phyloP scores from a whole-genome alignment of 78 protist species.

The Chrysochromulina parva region DNA sequence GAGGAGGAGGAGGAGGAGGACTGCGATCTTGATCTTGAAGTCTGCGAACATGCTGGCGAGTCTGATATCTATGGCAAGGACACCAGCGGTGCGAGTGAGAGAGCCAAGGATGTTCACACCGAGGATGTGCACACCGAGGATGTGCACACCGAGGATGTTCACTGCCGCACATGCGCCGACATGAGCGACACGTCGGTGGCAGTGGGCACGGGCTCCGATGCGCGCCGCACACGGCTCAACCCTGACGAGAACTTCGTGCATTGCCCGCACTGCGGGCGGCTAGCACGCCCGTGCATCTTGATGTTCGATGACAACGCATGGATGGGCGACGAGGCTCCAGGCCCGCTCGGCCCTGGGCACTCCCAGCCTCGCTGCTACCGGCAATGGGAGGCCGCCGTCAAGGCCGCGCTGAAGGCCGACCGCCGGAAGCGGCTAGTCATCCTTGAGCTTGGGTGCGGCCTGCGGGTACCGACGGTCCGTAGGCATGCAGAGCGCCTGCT shows the following conservation, averaged over 20 bases:
- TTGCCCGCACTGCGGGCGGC: neutral
- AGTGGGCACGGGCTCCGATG: too few relatives aligned
- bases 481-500: neutral
- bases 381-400: neutral
- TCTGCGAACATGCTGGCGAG: too few relatives aligned
- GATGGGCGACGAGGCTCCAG: neutral
- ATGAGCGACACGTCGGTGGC: too few relatives aligned
- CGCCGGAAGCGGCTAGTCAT: neutral
- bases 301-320: conserved; percentile 9
- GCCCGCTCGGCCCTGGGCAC: neutral
- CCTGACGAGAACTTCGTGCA: neutral
- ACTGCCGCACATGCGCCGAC: too few relatives aligned
- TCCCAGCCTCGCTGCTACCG: neutral
- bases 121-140: too few relatives aligned
- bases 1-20: too few relatives aligned
- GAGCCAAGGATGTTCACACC: too few relatives aligned
- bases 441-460: conserved; percentile 8
- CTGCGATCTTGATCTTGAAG: too few relatives aligned
- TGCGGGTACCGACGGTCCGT: conserved; percentile 24
- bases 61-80: too few relatives aligned
- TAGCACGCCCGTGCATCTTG: neutral
- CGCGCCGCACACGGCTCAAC: too few relatives aligned
- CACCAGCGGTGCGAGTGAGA: too few relatives aligned
- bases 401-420: neutral
- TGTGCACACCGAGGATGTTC: too few relatives aligned